phyloP scores from a whole-genome alignment of 2,329 filamentous ascomycete species.

The Colletotrichum zoysiae region DNA sequence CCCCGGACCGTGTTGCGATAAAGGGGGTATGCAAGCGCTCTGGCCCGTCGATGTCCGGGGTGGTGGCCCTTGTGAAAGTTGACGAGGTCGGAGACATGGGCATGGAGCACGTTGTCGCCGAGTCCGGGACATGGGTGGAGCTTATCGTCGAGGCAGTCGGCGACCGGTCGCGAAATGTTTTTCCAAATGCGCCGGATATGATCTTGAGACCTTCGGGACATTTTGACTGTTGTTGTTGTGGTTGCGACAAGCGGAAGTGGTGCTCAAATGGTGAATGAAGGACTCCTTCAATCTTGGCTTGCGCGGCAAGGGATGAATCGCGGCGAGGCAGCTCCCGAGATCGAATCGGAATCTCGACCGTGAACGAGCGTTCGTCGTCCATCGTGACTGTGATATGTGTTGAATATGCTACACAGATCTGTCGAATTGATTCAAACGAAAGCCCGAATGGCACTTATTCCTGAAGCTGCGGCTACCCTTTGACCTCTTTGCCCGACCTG shows the following conservation, averaged over 20 bases:
- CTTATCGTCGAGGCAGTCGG: constrained; percentile 54
- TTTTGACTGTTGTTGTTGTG: constrained; percentile 26
- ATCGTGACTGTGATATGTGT: constrained; percentile 14
- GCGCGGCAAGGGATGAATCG: constrained; percentile 23
- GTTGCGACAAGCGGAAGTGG: constrained; percentile 28
- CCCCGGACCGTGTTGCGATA: constrained; percentile 21
- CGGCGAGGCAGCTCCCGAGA: constrained; percentile 38
- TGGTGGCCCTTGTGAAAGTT: constrained; percentile 42
- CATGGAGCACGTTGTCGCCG: constrained; percentile 54
- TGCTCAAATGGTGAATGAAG: constrained; percentile 30
- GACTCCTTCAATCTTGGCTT: constrained; percentile 27
- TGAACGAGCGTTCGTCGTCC: constrained; percentile 23
- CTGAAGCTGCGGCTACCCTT: constrained; percentile 15
- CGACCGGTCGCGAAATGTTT: constrained; percentile 46
- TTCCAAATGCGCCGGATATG: constrained; percentile 29
- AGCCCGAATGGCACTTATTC: constrained; percentile 20
- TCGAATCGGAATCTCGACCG: constrained; percentile 39
- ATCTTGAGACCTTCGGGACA: constrained; percentile 41
- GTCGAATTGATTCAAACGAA: constrained; percentile 13
- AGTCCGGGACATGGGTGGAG: constrained; percentile 54
- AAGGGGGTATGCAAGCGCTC: constrained; percentile 37
- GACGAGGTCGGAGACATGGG: constrained; percentile 43
- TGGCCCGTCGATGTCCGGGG: constrained; percentile 38
- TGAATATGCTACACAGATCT: not conserved
- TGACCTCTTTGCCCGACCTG: constrained; percentile 2